A percentile compares a stretch with the other conserved stretches of the same genome.
These are phyloP conservation scores for Vitis cinerea DNA, from an alignment of 164 flowering plant genomes.

Conservation along the genomic window DNA sequence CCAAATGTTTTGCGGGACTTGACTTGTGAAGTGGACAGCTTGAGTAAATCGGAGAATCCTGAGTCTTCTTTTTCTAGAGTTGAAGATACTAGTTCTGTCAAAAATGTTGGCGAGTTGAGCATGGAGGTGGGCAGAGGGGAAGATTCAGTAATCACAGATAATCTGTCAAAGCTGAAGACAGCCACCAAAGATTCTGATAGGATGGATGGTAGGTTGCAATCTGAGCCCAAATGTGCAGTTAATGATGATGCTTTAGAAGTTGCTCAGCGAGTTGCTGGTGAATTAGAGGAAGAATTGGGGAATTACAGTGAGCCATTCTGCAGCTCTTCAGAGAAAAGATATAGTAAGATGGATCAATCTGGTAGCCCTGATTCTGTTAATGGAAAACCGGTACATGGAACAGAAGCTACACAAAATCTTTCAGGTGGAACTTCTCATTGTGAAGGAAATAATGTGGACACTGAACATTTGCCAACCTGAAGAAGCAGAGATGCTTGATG, in stretches of 20 bases:
- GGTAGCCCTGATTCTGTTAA: background rate
- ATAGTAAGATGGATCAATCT: background rate
- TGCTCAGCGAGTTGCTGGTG: background rate
- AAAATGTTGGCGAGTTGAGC: too few species aligned
- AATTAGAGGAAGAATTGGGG: background rate
- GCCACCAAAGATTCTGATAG: background rate
- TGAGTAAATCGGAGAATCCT: too few species aligned
- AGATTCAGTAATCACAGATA: background rate
- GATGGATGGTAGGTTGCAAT: background rate
- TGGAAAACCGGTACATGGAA: background rate
- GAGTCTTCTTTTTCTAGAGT: too few species aligned
- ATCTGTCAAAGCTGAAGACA: background rate
- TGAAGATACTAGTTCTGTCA: too few species aligned
- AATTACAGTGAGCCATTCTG: background rate
- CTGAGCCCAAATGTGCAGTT: background rate
- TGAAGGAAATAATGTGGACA: background rate
- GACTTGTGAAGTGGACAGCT: too few species aligned
- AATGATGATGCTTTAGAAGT: background rate
- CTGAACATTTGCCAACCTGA: background rate
- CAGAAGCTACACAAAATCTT: background rate
- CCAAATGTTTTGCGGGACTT: too few species aligned
- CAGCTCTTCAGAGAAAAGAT: background rate
- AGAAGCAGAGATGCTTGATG: too few species aligned
- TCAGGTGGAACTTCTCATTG: background rate
- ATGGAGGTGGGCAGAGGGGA: background rate